These are phyloP conservation scores for Phytophthora crassamura DNA, from an alignment of 352 stramenopile species.

Conservation along the genomic window DNA sequence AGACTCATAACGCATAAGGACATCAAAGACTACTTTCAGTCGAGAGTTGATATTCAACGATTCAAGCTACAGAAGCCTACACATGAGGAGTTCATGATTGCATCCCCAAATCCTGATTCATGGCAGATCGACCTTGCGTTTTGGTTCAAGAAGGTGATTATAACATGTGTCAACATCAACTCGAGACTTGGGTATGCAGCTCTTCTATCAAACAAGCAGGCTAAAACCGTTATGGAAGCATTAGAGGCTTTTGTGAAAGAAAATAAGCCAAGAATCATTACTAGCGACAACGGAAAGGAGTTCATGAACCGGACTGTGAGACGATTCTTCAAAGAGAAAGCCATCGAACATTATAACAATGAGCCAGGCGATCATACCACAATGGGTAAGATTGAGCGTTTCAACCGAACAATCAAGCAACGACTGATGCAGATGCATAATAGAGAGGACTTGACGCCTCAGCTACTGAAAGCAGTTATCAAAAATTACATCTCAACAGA, in stretches of 20 bases:
- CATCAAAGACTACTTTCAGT: conserved; percentile 17
- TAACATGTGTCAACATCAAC: conserved; percentile 35
- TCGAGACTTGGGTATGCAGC: conserved; percentile 28
- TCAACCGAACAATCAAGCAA: conserved; percentile 33
- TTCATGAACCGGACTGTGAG: too few relatives aligned
- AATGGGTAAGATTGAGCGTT: conserved; percentile 37
- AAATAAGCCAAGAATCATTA: too few relatives aligned
- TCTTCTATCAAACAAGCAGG: conserved; percentile 13
- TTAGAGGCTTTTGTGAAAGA: too few relatives aligned
- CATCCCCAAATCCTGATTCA: conserved; percentile 18
- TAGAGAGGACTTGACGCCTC: background rate
- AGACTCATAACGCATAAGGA: too few relatives aligned
- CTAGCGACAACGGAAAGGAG: too few relatives aligned
- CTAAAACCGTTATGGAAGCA: conserved; percentile 15
- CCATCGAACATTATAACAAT: too few relatives aligned
- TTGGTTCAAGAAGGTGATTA: conserved; percentile 8
- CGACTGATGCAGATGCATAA: conserved; percentile 20
- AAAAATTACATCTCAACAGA: conserved; percentile 23
- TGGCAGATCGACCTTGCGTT: conserved; percentile 35
- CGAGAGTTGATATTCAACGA: conserved; percentile 20
- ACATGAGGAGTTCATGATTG: conserved; percentile 20
- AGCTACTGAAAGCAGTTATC: conserved; percentile 19
- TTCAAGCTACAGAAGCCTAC: conserved; percentile 16
- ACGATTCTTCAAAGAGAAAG: too few relatives aligned
- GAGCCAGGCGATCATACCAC: conserved; percentile 28